Percentiles rank a stretch among this genome's conserved stretches.
Conservation (phyloP, 2,329 filamentous ascomycete genomes). For the Colletotrichum sp. region DNA sequence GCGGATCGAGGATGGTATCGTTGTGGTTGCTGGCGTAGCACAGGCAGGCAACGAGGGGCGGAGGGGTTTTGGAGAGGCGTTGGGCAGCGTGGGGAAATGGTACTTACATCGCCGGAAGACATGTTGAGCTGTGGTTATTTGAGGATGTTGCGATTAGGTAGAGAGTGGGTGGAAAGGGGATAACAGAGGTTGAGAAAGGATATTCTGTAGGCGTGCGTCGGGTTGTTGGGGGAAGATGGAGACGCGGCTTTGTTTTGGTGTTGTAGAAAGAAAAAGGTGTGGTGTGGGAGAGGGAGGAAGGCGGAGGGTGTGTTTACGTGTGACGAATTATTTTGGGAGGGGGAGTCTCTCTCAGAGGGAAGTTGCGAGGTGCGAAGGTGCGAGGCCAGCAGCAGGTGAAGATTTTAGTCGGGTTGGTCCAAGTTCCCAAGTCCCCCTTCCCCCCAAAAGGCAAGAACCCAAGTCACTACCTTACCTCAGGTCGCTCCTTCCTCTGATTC, state of each 20-base stretch:
- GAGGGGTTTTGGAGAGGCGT: constrained; percentile 18
- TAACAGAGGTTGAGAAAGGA: not conserved
- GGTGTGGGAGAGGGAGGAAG: constrained; percentile 17
- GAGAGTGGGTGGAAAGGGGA: not conserved
- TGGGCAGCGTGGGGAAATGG: constrained; percentile 16
- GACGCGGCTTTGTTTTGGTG: constrained; percentile 21
- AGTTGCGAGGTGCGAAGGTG: constrained; percentile 15
- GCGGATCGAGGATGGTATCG: not conserved
- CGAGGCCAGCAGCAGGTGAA: constrained; percentile 13
- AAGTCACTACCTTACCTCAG: not conserved
- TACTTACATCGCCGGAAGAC: constrained; percentile 25
- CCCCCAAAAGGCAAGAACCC: not conserved
- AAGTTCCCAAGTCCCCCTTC: not conserved
- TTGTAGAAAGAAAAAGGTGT: constrained; percentile 18
- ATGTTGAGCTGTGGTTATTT: constrained; percentile 19
- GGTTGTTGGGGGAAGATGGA: constrained; percentile 4
- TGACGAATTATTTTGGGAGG: constrained; percentile 23
- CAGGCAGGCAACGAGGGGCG: constrained; percentile 13
- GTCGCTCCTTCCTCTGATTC: constrained; percentile 8
- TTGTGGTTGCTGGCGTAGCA: not conserved
- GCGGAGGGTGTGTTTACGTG: constrained; percentile 21
- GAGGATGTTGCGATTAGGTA: constrained; percentile 4
- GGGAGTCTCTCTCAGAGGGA: constrained; percentile 7
- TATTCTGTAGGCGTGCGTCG: constrained; percentile 12
- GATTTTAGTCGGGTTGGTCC: constrained; percentile 22